Percentiles rank a stretch among this genome's conserved stretches.
phyloP scores from a whole-genome alignment of 257 asterid species.

The Nicotiana obtusifolia region DNA sequence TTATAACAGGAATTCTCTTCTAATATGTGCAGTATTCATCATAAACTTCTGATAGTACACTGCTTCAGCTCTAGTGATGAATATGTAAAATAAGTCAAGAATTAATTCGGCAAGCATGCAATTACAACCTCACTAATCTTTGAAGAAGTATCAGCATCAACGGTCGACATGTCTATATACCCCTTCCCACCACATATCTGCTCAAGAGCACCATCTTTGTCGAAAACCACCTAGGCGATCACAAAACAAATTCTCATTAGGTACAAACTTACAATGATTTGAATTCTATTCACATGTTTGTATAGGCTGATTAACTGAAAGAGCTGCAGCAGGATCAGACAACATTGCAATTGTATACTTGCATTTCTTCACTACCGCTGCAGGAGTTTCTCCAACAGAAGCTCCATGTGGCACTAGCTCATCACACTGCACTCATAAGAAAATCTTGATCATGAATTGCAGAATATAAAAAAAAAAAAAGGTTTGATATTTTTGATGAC shows the following conservation, averaged over 20 bases:
- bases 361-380: constrained; percentile 91
- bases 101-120: neutral
- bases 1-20: neutral
- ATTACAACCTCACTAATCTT: constrained; percentile 67
- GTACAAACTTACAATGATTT: neutral
- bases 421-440: constrained; percentile 58
- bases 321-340: constrained; percentile 95
- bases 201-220: constrained; percentile 78
- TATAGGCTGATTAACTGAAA: constrained; percentile 54
- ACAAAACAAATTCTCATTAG: constrained; percentile 6
- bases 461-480: no score
- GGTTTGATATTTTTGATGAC: no score
- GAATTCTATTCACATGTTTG: neutral
- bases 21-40: neutral
- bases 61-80: neutral
- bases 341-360: constrained; percentile 88
- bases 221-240: constrained; percentile 67
- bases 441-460: neutral
- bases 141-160: constrained; percentile 90
- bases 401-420: constrained; percentile 92
- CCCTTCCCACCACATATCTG: constrained; percentile 74
- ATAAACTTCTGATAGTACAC: neutral
- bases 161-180: constrained; percentile 97
- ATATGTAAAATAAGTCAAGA: neutral
- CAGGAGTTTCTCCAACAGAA: constrained; percentile 72